phyloP scores from a whole-genome alignment of 164 flowering plant species.

The Chimonanthus praecox region DNA sequence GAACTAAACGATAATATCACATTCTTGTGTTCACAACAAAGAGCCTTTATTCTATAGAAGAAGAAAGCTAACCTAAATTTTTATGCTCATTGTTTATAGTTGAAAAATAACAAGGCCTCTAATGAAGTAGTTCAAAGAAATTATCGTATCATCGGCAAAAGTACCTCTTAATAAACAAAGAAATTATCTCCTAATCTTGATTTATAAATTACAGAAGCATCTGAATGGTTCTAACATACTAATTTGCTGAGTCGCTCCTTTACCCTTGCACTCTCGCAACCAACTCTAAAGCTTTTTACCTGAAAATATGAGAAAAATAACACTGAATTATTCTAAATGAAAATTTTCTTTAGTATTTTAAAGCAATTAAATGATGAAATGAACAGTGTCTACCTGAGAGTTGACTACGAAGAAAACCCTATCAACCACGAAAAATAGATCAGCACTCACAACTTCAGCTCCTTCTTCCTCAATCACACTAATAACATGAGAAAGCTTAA shows the following conservation, averaged over 20 bases:
- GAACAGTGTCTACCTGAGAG: constrained; percentile 30
- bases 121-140: too few species aligned
- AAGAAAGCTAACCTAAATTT: too few species aligned
- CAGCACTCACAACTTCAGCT: constrained; percentile 38
- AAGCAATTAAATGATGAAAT: neutral
- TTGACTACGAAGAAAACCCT: constrained; percentile 33
- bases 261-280: constrained; percentile 39
- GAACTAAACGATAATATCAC: too few species aligned
- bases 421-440: constrained; percentile 21
- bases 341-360: neutral
- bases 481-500: constrained; percentile 34
- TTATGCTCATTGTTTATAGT: too few species aligned
- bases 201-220: too few species aligned
- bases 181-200: too few species aligned
- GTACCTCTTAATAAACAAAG: too few species aligned
- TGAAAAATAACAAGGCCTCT: too few species aligned
- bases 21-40: too few species aligned
- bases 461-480: constrained; percentile 40
- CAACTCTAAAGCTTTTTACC: constrained; percentile 44
- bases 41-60: too few species aligned
- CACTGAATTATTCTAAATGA: neutral
- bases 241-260: constrained; percentile 33
- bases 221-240: constrained; percentile 3
- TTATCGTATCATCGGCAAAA: too few species aligned
- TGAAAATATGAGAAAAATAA: constrained; percentile 6